Conservation (phyloP, 2,329 filamentous ascomycete species). For the Diaporthe ampelina region DNA sequence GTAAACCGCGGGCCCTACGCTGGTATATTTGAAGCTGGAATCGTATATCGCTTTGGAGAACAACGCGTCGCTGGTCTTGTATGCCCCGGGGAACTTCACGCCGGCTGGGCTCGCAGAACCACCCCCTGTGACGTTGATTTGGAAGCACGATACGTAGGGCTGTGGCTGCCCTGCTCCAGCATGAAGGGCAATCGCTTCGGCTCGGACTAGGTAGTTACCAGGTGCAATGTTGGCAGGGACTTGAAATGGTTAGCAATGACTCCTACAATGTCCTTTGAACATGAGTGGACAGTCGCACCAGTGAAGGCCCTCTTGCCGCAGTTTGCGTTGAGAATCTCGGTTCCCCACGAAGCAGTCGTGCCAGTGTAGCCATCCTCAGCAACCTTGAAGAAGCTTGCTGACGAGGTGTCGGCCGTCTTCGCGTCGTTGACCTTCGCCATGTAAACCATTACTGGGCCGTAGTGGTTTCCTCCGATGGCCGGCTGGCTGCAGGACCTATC, state of each 20-base stretch:
- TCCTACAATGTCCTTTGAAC: too few relatives aligned
- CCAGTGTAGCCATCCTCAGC: constrained; percentile 63
- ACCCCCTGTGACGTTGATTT: constrained; percentile 61
- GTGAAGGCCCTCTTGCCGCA: constrained; percentile 53
- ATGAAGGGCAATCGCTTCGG: constrained; percentile 61
- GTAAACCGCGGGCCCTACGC: constrained; percentile 30
- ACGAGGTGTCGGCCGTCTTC: constrained; percentile 57
- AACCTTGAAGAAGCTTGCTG: constrained; percentile 66
- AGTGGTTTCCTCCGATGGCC: constrained; percentile 68
- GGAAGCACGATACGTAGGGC: constrained; percentile 43
- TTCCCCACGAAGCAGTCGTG: constrained; percentile 60
- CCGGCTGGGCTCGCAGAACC: constrained; percentile 57
- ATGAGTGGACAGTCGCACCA: not conserved
- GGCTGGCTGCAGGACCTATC: constrained; percentile 61
- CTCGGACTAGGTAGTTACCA: constrained; percentile 60
- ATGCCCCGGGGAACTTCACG: constrained; percentile 63
- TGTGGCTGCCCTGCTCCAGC: constrained; percentile 44
- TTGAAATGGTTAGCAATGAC: constrained; percentile 31
- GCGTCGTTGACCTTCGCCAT: constrained; percentile 64
- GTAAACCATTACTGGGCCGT: constrained; percentile 67
- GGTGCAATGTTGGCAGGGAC: constrained; percentile 56
- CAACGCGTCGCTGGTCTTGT: constrained; percentile 52
- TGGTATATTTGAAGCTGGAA: constrained; percentile 34
- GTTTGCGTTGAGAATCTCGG: constrained; percentile 47
- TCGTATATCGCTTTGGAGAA: constrained; percentile 31